These are phyloP conservation scores for Exsudoporus frostii DNA, from an alignment of 768 basidiomycete species.

Conservation along the genomic window DNA sequence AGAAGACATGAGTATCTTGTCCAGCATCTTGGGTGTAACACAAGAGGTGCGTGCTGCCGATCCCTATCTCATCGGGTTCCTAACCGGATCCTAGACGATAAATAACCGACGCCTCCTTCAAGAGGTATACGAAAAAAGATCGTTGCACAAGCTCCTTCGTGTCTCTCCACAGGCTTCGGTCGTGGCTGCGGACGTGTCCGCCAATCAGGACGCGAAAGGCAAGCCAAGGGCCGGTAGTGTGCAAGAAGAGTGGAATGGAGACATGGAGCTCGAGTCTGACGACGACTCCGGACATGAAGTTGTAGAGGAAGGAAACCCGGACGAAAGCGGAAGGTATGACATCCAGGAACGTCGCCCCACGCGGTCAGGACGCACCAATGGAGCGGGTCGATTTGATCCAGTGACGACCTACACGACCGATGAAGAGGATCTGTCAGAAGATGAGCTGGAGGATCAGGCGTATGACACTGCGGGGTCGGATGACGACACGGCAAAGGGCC, in stretches of 20 bases:
- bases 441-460: constrained; percentile 28
- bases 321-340: constrained; percentile 59
- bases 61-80: neutral
- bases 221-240: constrained; percentile 25
- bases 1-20: constrained; percentile 75
- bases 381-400: constrained; percentile 32
- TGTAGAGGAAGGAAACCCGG: constrained; percentile 28
- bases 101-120: constrained; percentile 68
- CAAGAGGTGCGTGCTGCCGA: constrained; percentile 57
- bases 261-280: constrained; percentile 30
- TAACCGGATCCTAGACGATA: constrained; percentile 49
- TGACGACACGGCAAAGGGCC: constrained; percentile 17
- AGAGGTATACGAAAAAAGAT: constrained; percentile 60
- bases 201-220: constrained; percentile 5
- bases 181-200: constrained; percentile 20
- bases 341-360: constrained; percentile 47
- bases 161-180: constrained; percentile 27
- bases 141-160: constrained; percentile 58
- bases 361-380: constrained; percentile 44
- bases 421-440: constrained; percentile 35
- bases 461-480: constrained; percentile 23
- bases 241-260: constrained; percentile 40
- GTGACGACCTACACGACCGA: constrained; percentile 51
- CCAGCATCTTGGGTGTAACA: constrained; percentile 77
- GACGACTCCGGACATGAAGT: constrained; percentile 12